Evolutionary conservation across 768 basidiomycete species (phyloP).

Genomic region (Leccinum subgranulosum): DNA sequence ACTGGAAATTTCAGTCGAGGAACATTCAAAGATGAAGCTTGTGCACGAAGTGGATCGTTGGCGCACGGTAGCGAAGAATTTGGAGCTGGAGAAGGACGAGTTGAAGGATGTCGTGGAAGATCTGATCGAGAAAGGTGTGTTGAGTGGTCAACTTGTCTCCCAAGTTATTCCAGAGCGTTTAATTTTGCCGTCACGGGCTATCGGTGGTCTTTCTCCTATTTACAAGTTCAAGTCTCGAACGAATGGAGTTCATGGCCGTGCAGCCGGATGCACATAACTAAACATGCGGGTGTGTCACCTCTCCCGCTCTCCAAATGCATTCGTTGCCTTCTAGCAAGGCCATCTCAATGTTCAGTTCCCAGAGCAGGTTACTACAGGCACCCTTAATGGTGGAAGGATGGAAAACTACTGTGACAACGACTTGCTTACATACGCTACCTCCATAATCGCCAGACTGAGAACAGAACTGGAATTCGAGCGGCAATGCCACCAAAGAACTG

Average conservation of each 20-base stretch:
- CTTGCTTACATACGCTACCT: slow-evolving; percentile 40
- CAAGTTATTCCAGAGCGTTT: neutral
- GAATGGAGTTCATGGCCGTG: slow-evolving; percentile 47
- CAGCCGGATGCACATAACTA: slow-evolving; percentile 39
- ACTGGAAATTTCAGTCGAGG: slow-evolving; percentile 37
- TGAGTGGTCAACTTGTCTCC: neutral
- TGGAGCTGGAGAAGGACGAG: slow-evolving; percentile 51
- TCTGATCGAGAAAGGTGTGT: slow-evolving; percentile 60
- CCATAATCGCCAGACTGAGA: slow-evolving; percentile 42
- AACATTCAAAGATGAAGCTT: slow-evolving; percentile 33
- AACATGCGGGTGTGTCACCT: slow-evolving; percentile 41
- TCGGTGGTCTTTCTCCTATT: neutral
- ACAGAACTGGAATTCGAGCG: slow-evolving; percentile 45
- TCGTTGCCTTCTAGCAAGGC: slow-evolving; percentile 14
- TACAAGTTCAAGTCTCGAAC: slow-evolving; percentile 43
- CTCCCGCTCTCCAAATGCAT: slow-evolving; percentile 2
- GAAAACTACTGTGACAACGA: slow-evolving; percentile 21
- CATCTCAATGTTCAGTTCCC: slow-evolving; percentile 19
- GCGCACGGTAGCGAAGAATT: slow-evolving; percentile 26
- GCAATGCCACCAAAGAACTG: slow-evolving; percentile 38
- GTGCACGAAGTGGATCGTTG: slow-evolving; percentile 38
- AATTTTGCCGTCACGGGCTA: neutral
- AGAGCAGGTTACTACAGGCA: slow-evolving; percentile 16
- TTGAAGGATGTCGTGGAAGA: slow-evolving; percentile 50
- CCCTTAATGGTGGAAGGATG: neutral